Evolutionary conservation across 108 stramenopile species (phyloP), one percentile per base, ranked within the genome.

Genomic region (Stephanodiscus triporus): DNA sequence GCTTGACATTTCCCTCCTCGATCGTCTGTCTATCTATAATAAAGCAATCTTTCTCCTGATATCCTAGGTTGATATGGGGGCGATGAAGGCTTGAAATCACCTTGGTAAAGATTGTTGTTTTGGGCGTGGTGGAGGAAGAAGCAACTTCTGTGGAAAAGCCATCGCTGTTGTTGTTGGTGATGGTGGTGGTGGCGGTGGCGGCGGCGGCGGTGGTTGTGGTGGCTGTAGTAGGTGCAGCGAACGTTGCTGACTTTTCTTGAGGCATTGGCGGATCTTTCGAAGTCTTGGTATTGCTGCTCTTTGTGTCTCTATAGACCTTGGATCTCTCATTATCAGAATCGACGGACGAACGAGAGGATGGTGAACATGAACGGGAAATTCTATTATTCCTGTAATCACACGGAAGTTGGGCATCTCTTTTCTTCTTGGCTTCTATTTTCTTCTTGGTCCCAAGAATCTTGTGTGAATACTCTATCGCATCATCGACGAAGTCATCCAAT

Each of bases 401-500:
- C n/a, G n/a, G 32, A 54, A 0, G 19, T 11, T 23, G 26, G 36
- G 13, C 69, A 0, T 58, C 37, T 26, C 29, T 47, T 10, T 48
- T 27, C 20, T 59, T 13, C 13, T 60, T 55, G 11, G 30, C n/a
- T n/a, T n/a, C 37, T 26, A 45, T 47, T 10, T 48, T 27, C 20
- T 59, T 13, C 13, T 60, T 55, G 11, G 30, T 32, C 5, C 55
- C 69, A 45, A 60, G 67, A 36, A 79, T 37, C 58, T 58, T 72
- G 37, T 63, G 57, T 30, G n/a, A 36, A 56, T 68, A 72, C 0
- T 79, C 51, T 43, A 79, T 56, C 40, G 66, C 66, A 63, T 79
- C 72, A 30, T 79, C 78, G 23, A 79, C 78, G 27, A 79, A 79
- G 38, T 72, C 48, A 72, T 79, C 78, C 43, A 79, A 26, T 37